These are phyloP conservation scores for Domatiomyces catenatus DNA, from an alignment of 2,329 filamentous ascomycete species.

Conservation along the genomic window DNA sequence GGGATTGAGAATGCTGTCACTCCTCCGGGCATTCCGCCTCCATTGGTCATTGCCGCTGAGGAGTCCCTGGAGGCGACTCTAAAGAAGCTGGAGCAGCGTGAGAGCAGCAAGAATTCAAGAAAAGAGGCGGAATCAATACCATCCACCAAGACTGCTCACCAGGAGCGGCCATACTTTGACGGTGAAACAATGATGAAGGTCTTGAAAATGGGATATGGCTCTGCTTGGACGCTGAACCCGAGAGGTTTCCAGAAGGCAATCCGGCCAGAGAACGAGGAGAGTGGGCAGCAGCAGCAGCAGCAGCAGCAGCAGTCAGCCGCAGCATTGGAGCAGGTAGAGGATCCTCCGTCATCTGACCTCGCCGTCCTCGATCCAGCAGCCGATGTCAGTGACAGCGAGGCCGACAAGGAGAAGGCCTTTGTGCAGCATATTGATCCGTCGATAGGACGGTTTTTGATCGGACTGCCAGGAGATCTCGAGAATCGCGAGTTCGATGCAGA, in stretches of 20 bases:
- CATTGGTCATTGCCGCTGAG: constrained; percentile 23
- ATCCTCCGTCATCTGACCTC: constrained; percentile 3
- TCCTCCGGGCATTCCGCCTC: constrained; percentile 25
- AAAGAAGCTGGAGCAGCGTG: constrained; percentile 4
- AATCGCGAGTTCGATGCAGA: constrained; percentile 23
- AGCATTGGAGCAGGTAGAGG: background rate
- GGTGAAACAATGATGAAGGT: constrained; percentile 35
- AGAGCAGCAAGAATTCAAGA: background rate
- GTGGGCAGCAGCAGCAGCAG: background rate
- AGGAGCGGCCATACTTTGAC: constrained; percentile 22
- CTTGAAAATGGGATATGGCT: constrained; percentile 35
- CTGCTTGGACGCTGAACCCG: constrained; percentile 30
- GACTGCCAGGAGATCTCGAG: constrained; percentile 28
- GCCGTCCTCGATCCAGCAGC: constrained; percentile 13
- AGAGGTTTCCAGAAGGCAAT: constrained; percentile 12
- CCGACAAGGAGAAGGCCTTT: constrained; percentile 11
- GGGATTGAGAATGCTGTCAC: background rate
- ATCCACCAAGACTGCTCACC: constrained; percentile 8
- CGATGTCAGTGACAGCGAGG: constrained; percentile 13
- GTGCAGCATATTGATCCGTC: constrained; percentile 17
- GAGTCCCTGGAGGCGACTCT: constrained; percentile 11
- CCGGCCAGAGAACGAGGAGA: background rate
- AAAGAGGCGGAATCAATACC: constrained; percentile 12
- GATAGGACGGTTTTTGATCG: constrained; percentile 27
- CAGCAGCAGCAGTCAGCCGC: background rate